Conservation (phyloP, 306 rosid species). For the Delonix regia region DNA sequence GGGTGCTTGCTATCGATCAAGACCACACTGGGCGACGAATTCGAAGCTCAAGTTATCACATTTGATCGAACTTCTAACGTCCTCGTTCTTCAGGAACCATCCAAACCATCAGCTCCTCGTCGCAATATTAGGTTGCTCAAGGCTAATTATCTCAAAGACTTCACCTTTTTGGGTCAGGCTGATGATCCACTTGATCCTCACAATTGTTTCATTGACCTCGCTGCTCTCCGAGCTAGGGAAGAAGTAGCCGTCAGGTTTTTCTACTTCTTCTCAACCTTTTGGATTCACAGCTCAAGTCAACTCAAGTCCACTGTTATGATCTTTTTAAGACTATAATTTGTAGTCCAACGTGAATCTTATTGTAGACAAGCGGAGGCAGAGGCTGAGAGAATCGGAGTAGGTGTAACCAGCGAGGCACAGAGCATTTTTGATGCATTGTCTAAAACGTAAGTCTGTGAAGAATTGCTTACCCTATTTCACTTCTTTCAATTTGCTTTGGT, state of each 20-base stretch:
- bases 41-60: slow-evolving; percentile 83
- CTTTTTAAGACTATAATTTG: not conserved
- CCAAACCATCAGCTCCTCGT: slow-evolving; percentile 59
- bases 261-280: not conserved
- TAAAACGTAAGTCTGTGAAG: slow-evolving; percentile 69
- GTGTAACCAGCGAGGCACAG: slow-evolving; percentile 90
- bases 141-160: slow-evolving; percentile 77
- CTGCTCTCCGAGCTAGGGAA: slow-evolving; percentile 72
- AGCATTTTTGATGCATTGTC: slow-evolving; percentile 87
- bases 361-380: slow-evolving; percentile 86
- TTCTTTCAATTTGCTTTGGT: not conserved
- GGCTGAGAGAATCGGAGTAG: slow-evolving; percentile 93
- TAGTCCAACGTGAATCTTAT: slow-evolving; percentile 5
- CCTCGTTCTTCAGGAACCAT: slow-evolving; percentile 85
- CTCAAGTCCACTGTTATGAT: not conserved
- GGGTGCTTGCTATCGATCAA: slow-evolving; percentile 84
- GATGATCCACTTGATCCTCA: slow-evolving; percentile 79
- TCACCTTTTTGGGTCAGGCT: slow-evolving; percentile 61
- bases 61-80: slow-evolving; percentile 83
- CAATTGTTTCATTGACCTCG: slow-evolving; percentile 67
- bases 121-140: slow-evolving; percentile 78
- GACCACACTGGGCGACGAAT: slow-evolving; percentile 85
- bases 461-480: not conserved
- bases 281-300: not conserved
- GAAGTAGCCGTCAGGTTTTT: slow-evolving; percentile 75